These are phyloP conservation scores for Ganoderma meredithae DNA, from an alignment of 1,284 basidiomycete species.

Conservation along the genomic window DNA sequence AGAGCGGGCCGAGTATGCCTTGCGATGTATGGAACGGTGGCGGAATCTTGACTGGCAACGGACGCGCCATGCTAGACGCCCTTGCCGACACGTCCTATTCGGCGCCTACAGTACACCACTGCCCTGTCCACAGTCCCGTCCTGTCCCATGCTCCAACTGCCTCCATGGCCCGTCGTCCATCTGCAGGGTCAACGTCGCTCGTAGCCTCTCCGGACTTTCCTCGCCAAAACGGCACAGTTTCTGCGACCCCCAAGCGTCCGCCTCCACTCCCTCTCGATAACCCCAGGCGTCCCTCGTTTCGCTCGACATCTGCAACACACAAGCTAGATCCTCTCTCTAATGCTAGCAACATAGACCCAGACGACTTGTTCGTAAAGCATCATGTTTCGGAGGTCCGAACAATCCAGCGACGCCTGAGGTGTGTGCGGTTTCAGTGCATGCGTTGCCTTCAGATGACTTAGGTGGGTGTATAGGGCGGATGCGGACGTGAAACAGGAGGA, in stretches of 20 bases:
- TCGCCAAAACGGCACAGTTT: constrained; percentile 30
- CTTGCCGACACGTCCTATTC: neutral
- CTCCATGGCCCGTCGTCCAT: constrained; percentile 43
- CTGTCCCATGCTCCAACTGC: neutral
- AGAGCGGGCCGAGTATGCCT: neutral
- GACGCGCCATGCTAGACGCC: neutral
- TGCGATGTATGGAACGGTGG: neutral
- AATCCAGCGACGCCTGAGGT: constrained; percentile 80
- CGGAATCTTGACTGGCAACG: neutral
- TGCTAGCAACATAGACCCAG: constrained; percentile 64
- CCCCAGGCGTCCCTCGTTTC: constrained; percentile 29
- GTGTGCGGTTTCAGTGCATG: constrained; percentile 17
- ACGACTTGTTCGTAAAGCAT: constrained; percentile 81
- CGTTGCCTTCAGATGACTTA: constrained; percentile 1
- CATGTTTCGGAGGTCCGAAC: constrained; percentile 79
- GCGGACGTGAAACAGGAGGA: constrained; percentile 93
- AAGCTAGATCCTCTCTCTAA: constrained; percentile 30
- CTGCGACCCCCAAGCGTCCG: constrained; percentile 49
- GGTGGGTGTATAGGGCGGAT: constrained; percentile 62
- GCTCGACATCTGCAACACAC: constrained; percentile 34
- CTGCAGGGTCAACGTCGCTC: constrained; percentile 35
- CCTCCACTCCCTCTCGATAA: constrained; percentile 37
- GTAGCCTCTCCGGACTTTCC: constrained; percentile 21
- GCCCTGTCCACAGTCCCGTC: constrained; percentile 15
- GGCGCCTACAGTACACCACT: constrained; percentile 6